Percentiles rank a stretch among this genome's conserved stretches.
Conservation (phyloP, 2,329 filamentous ascomycete genomes). For the Proliferodiscus dingleyae region DNA sequence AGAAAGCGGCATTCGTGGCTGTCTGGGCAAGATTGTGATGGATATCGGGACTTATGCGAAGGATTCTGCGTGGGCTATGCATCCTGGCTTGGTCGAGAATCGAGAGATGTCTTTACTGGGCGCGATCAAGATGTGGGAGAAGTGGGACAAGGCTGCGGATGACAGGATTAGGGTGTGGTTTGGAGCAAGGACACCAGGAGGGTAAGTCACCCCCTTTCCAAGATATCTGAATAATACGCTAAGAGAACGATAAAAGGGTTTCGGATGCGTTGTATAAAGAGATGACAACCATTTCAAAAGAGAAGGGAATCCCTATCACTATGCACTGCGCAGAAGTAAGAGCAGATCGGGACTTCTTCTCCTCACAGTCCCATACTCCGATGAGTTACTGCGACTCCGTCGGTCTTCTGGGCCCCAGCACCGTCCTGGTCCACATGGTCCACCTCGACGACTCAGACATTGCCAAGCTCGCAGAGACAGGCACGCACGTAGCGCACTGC, state of each 20-base stretch:
- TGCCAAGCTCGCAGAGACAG: constrained; percentile 1
- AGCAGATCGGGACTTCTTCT: constrained; percentile 3
- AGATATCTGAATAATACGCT: too few relatives aligned
- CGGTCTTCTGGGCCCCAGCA: constrained; percentile 1
- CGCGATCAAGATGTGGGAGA: constrained; percentile 25
- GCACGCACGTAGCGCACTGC: constrained; percentile 10
- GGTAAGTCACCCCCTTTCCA: neutral
- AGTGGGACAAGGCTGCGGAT: constrained; percentile 32
- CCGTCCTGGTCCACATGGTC: constrained; percentile 10
- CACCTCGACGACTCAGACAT: constrained; percentile 7
- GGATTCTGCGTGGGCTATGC: constrained; percentile 8
- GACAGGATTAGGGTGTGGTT: constrained; percentile 36
- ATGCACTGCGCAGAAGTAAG: constrained; percentile 10
- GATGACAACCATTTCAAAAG: too few relatives aligned
- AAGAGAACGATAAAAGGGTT: too few relatives aligned
- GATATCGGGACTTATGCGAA: constrained; percentile 6
- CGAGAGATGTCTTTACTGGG: constrained; percentile 4
- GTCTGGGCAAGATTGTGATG: constrained; percentile 13
- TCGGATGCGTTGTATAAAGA: too few relatives aligned
- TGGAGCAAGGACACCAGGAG: constrained; percentile 24
- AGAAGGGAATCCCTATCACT: constrained; percentile 3
- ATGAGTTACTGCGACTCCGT: constrained; percentile 9
- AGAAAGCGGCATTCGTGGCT: constrained; percentile 11
- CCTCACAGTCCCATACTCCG: neutral
- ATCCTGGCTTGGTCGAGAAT: constrained; percentile 8